These are phyloP conservation scores for Diutina scorzettiae DNA, from an alignment of 1,139 yeast species.

Conservation along the genomic window DNA sequence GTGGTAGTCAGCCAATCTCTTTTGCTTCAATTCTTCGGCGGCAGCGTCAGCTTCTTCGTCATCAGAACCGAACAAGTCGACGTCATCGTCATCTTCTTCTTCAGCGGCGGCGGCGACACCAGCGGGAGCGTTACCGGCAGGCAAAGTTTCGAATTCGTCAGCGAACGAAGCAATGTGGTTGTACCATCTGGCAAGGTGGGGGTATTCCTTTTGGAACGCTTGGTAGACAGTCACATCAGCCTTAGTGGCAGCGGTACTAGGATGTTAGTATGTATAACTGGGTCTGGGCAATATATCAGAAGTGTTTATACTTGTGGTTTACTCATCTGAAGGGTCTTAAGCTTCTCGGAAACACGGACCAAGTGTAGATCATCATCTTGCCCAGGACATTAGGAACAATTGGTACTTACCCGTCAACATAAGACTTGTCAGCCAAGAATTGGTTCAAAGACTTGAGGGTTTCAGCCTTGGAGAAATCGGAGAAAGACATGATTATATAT, in stretches of 20 bases:
- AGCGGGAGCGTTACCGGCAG: conserved; percentile 59
- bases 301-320: conserved; percentile 21
- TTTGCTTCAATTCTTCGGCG: conserved; percentile 93
- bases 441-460: conserved; percentile 78
- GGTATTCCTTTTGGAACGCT: conserved; percentile 90
- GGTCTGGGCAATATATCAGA: not conserved
- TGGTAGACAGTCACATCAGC: conserved; percentile 92
- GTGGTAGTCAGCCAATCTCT: conserved; percentile 95
- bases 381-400: not conserved
- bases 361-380: conserved; percentile 57
- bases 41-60: conserved; percentile 93
- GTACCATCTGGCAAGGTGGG: conserved; percentile 96
- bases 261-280: not conserved
- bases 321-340: conserved; percentile 92
- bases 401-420: conserved; percentile 80
- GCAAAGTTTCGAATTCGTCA: conserved; percentile 70
- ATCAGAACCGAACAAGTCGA: conserved; percentile 88
- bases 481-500: conserved; percentile 43
- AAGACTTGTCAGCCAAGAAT: conserved; percentile 83
- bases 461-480: conserved; percentile 71
- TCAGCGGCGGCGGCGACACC: conserved; percentile 53
- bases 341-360: conserved; percentile 95
- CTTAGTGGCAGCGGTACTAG: conserved; percentile 76
- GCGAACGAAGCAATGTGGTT: conserved; percentile 92
- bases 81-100: conserved; percentile 82